Base-by-base conservation (phyloP, 768 basidiomycete genomes). In the Dacryopinax primogenitus region DNA sequence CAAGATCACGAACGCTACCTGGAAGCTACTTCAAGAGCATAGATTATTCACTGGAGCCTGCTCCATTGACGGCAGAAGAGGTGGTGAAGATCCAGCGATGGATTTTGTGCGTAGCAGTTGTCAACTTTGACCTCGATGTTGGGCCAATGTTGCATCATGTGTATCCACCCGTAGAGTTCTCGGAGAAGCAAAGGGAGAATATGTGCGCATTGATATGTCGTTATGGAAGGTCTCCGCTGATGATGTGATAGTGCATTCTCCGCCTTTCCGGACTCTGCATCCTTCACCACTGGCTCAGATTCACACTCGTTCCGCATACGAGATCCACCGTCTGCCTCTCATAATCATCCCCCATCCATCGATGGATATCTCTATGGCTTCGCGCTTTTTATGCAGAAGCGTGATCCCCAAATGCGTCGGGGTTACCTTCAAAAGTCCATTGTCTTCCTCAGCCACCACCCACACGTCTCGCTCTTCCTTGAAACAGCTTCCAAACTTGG, bases 301-400 rank as follows among this genome's bases (percentile, higher is more conserved):
- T 79, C 81, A 1, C 92, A 95, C 74, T 92, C 90, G 0, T 95
- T 95, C 77, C 85, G 92, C 62, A 83, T 95, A 63, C 84, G 90
- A 21, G 73, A 76, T 70, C 67, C 75, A 0, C 15, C 67, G 4
- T 30, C 63, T 63, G 30, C 63, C 16, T 28, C 62, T 13, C 26
- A 36, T 21, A 62, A 26, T n/a, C 69, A 79, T 37, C 79, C 79
- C 2, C 69, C 70, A 0, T 73, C 79, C 1, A 71, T 76, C 21
- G 88, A 89, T 67, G 86, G 85, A 3, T 89, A 84, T 70, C 75
- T 90, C 23, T 88, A 90, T 69, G 89, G 90, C 0, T 91, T 82
- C 73, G 83, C 86, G 1, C 79, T 87, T 71, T 93, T 93, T 71
- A 83, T 82, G 1, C 90, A 91, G 72, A 78, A 78, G 66, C 80